Percentiles rank a stretch among this genome's conserved stretches.
Evolutionary conservation across 2,329 filamentous ascomycete species (phyloP).

Genomic region (Hypoxylon sp.): DNA sequence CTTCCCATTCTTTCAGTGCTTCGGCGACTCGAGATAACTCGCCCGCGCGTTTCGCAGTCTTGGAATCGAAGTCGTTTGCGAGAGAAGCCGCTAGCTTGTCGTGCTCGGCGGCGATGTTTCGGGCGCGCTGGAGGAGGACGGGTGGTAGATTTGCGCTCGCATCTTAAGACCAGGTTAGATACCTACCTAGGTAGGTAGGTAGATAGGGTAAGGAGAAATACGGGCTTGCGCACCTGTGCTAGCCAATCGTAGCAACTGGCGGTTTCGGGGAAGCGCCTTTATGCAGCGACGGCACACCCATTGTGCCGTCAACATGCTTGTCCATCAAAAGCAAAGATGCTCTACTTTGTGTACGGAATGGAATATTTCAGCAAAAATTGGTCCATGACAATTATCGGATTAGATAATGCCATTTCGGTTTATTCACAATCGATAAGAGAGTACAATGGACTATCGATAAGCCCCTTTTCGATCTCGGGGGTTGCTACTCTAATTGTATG

Average conservation of each 20-base stretch:
- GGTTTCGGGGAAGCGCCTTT: constrained; percentile 50
- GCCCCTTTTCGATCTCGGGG: too few species aligned
- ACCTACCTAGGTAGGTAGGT: too few species aligned
- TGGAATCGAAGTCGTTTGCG: constrained; percentile 65
- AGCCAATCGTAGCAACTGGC: constrained; percentile 55
- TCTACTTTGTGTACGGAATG: neutral
- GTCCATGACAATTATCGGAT: too few species aligned
- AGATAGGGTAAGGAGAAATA: neutral
- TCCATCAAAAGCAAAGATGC: constrained; percentile 27
- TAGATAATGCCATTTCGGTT: neutral
- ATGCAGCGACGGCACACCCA: constrained; percentile 66
- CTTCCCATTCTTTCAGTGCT: constrained; percentile 70
- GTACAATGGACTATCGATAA: too few species aligned
- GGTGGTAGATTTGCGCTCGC: constrained; percentile 57
- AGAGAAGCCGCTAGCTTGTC: constrained; percentile 64
- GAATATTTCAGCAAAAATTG: neutral
- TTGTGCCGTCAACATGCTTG: constrained; percentile 55
- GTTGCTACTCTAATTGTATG: too few species aligned
- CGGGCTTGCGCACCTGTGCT: constrained; percentile 55
- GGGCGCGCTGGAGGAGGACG: constrained; percentile 70
- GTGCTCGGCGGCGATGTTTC: constrained; percentile 68
- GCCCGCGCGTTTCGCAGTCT: constrained; percentile 69
- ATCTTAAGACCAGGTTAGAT: constrained; percentile 41
- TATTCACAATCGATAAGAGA: neutral
- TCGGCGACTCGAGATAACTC: constrained; percentile 69